A percentile compares a stretch with the other conserved stretches of the same genome.
phyloP scores from a whole-genome alignment of 2,329 filamentous ascomycete genomes.

The Dactylellina sp. region DNA sequence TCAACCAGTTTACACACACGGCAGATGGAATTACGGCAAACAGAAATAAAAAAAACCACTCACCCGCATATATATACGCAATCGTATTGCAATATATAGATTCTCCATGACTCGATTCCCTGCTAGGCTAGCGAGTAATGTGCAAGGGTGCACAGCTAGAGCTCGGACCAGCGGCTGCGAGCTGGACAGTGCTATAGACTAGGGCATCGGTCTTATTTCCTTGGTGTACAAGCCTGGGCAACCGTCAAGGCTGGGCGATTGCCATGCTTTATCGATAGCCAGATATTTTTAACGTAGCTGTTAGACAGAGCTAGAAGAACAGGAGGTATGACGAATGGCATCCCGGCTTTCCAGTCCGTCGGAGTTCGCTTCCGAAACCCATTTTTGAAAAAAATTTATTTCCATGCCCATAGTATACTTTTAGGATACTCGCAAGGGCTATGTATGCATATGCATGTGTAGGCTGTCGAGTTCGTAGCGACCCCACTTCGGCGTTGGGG shows the following conservation, averaged over 20 bases:
- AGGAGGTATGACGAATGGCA: background rate
- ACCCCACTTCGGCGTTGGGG: too few relatives aligned
- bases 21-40: too few relatives aligned
- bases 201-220: background rate
- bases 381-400: too few relatives aligned
- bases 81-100: background rate
- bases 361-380: conserved; percentile 37
- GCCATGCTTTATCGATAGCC: too few relatives aligned
- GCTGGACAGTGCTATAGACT: background rate
- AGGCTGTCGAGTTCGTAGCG: background rate
- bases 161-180: conserved; percentile 4
- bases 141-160: conserved; percentile 6
- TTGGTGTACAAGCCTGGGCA: background rate
- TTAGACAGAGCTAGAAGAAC: too few relatives aligned
- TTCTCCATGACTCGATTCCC: conserved; percentile 5
- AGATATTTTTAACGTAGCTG: too few relatives aligned
- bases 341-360: conserved; percentile 37
- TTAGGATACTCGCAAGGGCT: too few relatives aligned
- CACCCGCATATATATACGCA: background rate
- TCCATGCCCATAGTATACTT: too few relatives aligned
- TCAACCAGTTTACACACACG: too few relatives aligned
- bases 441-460: conserved; percentile 4
- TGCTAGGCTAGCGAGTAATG: background rate
- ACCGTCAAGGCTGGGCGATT: too few relatives aligned
- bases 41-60: background rate